phyloP scores from a whole-genome alignment of 192 early-diverging fungal species.

The Pilaira anomala region DNA sequence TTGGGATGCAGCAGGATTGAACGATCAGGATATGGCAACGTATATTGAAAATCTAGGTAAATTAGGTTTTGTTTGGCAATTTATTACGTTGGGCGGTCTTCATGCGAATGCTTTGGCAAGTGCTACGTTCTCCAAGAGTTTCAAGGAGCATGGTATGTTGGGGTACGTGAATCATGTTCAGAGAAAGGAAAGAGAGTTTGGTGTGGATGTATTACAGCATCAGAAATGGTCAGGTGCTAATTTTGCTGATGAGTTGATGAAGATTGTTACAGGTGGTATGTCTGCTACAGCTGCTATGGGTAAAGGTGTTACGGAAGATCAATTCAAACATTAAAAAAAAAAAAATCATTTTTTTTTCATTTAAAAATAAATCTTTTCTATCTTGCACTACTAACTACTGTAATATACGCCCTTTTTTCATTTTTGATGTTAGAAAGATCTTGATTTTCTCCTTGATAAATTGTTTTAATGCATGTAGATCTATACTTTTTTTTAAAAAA shows the following conservation, averaged over 20 bases:
- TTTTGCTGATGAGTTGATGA: slow-evolving; percentile 73
- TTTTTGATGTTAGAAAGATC: too few relatives aligned
- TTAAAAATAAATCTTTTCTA: too few relatives aligned
- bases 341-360: too few relatives aligned
- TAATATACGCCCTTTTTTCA: too few relatives aligned
- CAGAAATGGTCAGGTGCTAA: slow-evolving; percentile 76
- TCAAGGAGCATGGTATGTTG: slow-evolving; percentile 85
- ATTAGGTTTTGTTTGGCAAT: slow-evolving; percentile 97
- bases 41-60: slow-evolving; percentile 82
- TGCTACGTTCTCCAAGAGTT: slow-evolving; percentile 80
- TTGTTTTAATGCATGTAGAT: too few relatives aligned
- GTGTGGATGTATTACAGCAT: slow-evolving; percentile 90
- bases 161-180: slow-evolving; percentile 93
- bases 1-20: slow-evolving; percentile 86
- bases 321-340: slow-evolving; percentile 53
- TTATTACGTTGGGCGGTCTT: slow-evolving; percentile 95
- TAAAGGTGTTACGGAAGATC: slow-evolving; percentile 81
- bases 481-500: too few relatives aligned
- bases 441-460: too few relatives aligned
- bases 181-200: slow-evolving; percentile 84
- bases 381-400: too few relatives aligned
- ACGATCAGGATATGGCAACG: slow-evolving; percentile 80
- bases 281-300: slow-evolving; percentile 95
- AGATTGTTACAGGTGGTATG: slow-evolving; percentile 90
- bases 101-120: slow-evolving; percentile 84